These are phyloP conservation scores for Scedosporium apiospermum DNA, from an alignment of 2,329 filamentous ascomycete genomes.

Conservation along the genomic window DNA sequence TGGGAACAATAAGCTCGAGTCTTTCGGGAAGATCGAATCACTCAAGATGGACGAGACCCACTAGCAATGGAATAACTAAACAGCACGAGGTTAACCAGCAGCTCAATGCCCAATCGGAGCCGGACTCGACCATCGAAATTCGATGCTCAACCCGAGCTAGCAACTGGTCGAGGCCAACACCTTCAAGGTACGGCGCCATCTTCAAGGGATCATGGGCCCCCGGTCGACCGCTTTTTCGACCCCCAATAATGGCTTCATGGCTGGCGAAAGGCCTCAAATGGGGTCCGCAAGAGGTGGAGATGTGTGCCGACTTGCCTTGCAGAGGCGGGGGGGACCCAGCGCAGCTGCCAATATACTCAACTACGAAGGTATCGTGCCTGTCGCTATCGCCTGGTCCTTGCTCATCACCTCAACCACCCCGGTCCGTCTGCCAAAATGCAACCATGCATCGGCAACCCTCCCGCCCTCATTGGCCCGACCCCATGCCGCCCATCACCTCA, in stretches of 20 bases:
- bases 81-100: not conserved
- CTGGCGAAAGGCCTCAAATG: too few species aligned
- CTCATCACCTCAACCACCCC: not conserved
- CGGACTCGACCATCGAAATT: not conserved
- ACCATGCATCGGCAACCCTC: not conserved
- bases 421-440: not conserved
- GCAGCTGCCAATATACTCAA: too few species aligned
- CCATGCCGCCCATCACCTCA: not conserved
- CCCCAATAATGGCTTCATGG: not conserved
- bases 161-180: not conserved
- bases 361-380: too few species aligned
- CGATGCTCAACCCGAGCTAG: not conserved
- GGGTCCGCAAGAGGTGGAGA: too few species aligned
- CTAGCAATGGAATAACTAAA: not conserved
- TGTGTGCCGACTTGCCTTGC: too few species aligned
- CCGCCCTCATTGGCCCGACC: slow-evolving; percentile 1
- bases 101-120: not conserved
- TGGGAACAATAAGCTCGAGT: too few species aligned
- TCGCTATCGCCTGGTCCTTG: too few species aligned
- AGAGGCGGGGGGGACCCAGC: too few species aligned
- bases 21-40: too few species aligned
- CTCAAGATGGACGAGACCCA: not conserved
- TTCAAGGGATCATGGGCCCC: not conserved
- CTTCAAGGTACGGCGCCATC: not conserved
- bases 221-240: not conserved